Evolutionary conservation across 1,139 yeast genomes (phyloP), one percentile per base, ranked within the genome.

Genomic region (Kurtzmaniella quercitrusa): DNA sequence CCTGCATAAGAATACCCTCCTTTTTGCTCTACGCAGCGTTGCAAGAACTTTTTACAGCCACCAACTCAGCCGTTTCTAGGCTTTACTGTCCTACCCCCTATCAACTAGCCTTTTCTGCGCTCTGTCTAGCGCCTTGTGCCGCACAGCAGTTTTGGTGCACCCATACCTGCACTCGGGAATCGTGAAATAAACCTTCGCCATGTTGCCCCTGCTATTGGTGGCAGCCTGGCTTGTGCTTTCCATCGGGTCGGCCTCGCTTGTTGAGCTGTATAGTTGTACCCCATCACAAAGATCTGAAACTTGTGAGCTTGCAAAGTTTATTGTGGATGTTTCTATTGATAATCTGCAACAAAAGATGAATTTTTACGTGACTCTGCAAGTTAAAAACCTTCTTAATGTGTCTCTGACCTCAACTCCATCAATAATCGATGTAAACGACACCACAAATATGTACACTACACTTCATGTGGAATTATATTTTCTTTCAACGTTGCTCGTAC

Each of bases 401-500:
- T n/a, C n/a, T n/a, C n/a, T n/a, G n/a, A n/a, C 16, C 34, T 6
- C 45, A 14, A 43, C 43, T 0, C 55, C 58, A 12, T 50, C 64
- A 5, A 62, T 71, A 14, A 53, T 54, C 14, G 82, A 78, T 49
- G 74, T 74, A 20, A 68, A 78, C 50, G 16, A 45, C 2, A 57
- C 68, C 3, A 71, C 81, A 2, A 75, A 76, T 52, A 62, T 57
- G 45, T 76, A 55, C 52, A 72, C 82, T 5, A 74, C 81, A 1
- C 55, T 78, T 33, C 76, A 73, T 42, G 69, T 75, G n/a, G 63
- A 66, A 33, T 55, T 71, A 18, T 63, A 63, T 42, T 77, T 72
- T 51, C 64, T 67, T 61, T 82, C 80, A 3, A 63, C 65, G 33
- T 54, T 60, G 20, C 56, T 76, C 12, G 52, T 63, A 18, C 64